Evolutionary conservation across 2,329 filamentous ascomycete species (phyloP).

Genomic region (Penicillium corylophilum): DNA sequence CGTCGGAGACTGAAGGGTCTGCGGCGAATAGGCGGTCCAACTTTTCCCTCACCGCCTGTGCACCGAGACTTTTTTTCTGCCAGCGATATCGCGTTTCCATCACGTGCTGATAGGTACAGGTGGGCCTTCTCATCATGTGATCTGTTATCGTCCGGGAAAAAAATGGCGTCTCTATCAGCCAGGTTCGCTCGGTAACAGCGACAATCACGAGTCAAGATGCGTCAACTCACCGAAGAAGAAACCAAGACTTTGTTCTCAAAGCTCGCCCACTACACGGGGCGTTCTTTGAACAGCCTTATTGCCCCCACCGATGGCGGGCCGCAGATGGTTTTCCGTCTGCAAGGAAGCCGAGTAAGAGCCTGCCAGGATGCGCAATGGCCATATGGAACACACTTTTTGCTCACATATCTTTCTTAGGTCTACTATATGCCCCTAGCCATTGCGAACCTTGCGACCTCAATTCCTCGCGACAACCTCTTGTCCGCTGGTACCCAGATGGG

Average conservation of each 20-base stretch:
- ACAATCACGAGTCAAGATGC: constrained; percentile 11
- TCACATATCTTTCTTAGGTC: constrained; percentile 36
- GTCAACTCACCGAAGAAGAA: constrained; percentile 18
- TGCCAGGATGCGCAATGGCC: not conserved
- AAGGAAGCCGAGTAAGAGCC: constrained; percentile 64
- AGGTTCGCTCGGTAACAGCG: not conserved
- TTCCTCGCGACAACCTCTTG: constrained; percentile 77
- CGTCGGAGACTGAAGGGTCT: constrained; percentile 12
- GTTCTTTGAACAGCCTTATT: constrained; percentile 81
- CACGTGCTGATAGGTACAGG: constrained; percentile 1
- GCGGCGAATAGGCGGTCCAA: constrained; percentile 16
- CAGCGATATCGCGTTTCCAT: not conserved
- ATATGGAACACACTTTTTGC: not conserved
- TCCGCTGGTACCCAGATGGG: constrained; percentile 87
- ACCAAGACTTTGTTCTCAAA: constrained; percentile 49
- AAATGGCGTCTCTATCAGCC: not conserved
- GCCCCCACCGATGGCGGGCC: constrained; percentile 67
- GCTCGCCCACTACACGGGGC: constrained; percentile 89
- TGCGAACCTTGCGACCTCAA: constrained; percentile 85
- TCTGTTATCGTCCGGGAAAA: not conserved
- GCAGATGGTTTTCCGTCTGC: constrained; percentile 82
- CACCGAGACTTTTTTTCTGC: constrained; percentile 9
- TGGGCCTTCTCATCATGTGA: not conserved
- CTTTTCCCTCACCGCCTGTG: not conserved
- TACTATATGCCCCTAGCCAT: constrained; percentile 90